Evolutionary conservation across 768 basidiomycete species (phyloP), one percentile per base, ranked within the genome.

Genomic region (Mycena crocata): DNA sequence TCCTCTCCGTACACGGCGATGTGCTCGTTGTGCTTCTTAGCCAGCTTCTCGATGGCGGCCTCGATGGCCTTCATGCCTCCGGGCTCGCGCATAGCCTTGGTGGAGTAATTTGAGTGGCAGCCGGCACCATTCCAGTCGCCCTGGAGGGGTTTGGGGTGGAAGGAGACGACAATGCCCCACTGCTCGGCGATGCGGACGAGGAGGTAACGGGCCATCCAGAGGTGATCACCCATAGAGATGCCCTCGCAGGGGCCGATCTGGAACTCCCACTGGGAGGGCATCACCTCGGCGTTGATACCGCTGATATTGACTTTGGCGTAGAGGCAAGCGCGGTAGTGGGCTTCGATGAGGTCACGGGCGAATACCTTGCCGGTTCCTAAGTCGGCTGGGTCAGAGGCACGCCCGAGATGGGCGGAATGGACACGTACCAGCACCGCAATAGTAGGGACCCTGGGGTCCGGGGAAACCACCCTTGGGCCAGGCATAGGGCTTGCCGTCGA

Each of bases 201-300:
- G 72, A 99, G 92, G 86, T 92, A 99, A 72, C 98, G 94, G 39
- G 98, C 95, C 89, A 99, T 95, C 95, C 96, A 98, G 73, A 99
- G 91, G 82, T 99, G 97, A 80, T 99, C 98, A 72, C 98, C 98
- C 95, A 99, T 97, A 65, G 92, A 86, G 79, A 99, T 98, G 59
- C 98, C 98, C 78, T 94, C 93, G 75, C 97, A 99, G 32, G 98
- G 98, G 57, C 98, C 97, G 72, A 99, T 95, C 82, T 99, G 98
- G 93, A 97, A 99, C 84, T 99, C 98, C 98, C 98, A 99, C 80
- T 99, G 98, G 61, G 96, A 91, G 19, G 98, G 97, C 97, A 99
- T 99, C 67, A 99, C 97, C 83, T 99, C 98, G 66, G 97, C 97
- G 79, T 99, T 99, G 84, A 99, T 98, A 77, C 98, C 98, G 71